These are phyloP conservation scores for Boletus tomentosulus DNA, from an alignment of 768 basidiomycete species.

Conservation along the genomic window DNA sequence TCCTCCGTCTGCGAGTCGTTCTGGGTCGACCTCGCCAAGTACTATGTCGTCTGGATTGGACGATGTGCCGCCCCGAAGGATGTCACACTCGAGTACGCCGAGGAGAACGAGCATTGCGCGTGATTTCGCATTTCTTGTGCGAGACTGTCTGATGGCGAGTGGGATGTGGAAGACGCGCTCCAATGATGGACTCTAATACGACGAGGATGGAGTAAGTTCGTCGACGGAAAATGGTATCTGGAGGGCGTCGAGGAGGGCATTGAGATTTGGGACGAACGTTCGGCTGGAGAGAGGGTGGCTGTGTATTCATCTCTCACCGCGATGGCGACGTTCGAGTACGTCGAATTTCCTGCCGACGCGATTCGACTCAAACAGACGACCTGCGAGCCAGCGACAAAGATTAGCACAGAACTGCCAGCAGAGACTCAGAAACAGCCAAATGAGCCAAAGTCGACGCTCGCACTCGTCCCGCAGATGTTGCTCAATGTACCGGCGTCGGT, in stretches of 20 bases:
- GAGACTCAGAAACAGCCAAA: too few species aligned
- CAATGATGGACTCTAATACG: constrained; percentile 60
- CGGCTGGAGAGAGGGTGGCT: background rate
- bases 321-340: background rate
- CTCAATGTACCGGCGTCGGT: too few species aligned
- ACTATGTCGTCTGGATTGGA: constrained; percentile 47
- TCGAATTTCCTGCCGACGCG: too few species aligned
- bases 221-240: constrained; percentile 44
- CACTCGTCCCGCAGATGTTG: too few species aligned
- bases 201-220: constrained; percentile 69
- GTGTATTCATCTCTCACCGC: background rate
- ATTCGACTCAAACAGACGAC: too few species aligned
- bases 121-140: constrained; percentile 40
- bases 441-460: too few species aligned
- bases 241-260: constrained; percentile 43
- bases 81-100: constrained; percentile 65
- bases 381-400: too few species aligned
- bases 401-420: too few species aligned
- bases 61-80: constrained; percentile 49
- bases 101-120: constrained; percentile 73
- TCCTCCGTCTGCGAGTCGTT: constrained; percentile 57
- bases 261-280: constrained; percentile 30
- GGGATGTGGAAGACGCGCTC: constrained; percentile 47
- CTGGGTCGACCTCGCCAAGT: constrained; percentile 60
- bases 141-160: constrained; percentile 32